phyloP scores from a whole-genome alignment of 495 filamentous ascomycete genomes.

The Collariella sp. region DNA sequence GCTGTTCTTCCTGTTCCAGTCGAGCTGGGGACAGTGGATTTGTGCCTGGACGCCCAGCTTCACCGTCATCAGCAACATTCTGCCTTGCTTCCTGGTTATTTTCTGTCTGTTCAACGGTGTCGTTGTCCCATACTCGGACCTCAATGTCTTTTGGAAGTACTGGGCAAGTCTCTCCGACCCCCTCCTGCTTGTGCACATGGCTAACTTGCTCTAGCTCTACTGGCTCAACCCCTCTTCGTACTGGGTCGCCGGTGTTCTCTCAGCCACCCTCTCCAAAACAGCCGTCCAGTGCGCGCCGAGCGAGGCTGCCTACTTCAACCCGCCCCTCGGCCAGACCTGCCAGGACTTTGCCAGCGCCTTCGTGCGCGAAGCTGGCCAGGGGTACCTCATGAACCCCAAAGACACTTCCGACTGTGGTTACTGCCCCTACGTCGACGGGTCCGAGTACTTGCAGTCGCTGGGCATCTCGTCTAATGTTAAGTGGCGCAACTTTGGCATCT shows the following conservation, averaged over 20 bases:
- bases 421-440: constrained; percentile 58
- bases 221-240: constrained; percentile 62
- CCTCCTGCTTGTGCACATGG: background rate
- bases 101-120: constrained; percentile 71
- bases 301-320: constrained; percentile 60
- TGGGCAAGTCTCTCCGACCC: constrained; percentile 36
- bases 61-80: constrained; percentile 67
- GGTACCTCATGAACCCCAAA: constrained; percentile 52
- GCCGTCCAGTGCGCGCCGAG: constrained; percentile 47
- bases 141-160: constrained; percentile 69
- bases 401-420: constrained; percentile 58
- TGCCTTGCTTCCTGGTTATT: constrained; percentile 73
- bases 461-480: constrained; percentile 54
- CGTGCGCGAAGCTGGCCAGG: constrained; percentile 34
- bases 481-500: constrained; percentile 73
- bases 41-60: constrained; percentile 72
- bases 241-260: constrained; percentile 67
- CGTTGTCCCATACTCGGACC: constrained; percentile 49
- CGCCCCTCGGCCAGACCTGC: constrained; percentile 57
- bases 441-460: constrained; percentile 58
- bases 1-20: constrained; percentile 72
- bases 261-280: constrained; percentile 46
- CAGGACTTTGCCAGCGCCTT: constrained; percentile 51
- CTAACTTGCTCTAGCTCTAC: constrained; percentile 42
- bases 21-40: constrained; percentile 78